Conservation (phyloP, 73 alveolate genomes). For the Effrenium voratum region DNA sequence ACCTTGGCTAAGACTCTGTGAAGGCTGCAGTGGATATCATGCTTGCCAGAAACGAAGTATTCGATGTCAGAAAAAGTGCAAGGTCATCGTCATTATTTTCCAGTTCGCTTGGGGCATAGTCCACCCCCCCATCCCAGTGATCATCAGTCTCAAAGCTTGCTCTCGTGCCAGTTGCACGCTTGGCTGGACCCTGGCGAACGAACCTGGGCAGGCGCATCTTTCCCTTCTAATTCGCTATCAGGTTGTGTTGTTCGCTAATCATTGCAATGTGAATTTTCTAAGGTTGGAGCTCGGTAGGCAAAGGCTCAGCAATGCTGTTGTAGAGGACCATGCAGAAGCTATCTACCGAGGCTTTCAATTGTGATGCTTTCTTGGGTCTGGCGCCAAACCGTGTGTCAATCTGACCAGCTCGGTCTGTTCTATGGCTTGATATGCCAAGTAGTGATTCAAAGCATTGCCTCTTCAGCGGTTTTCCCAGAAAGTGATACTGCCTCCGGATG, state of each 20-base stretch:
- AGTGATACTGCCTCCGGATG: too few species aligned
- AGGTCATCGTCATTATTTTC: not conserved
- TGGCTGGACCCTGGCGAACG: not conserved
- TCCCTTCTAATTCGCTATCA: not conserved
- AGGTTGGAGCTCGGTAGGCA: not conserved
- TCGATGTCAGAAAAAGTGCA: not conserved
- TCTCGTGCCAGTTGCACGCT: not conserved
- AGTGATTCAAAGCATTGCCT: too few species aligned
- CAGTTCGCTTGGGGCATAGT: not conserved
- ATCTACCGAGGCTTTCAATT: constrained; percentile 10
- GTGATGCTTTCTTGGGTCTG: not conserved
- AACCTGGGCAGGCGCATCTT: not conserved
- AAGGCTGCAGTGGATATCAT: constrained; percentile 14
- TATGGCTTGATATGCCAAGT: too few species aligned
- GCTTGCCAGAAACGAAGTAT: not conserved
- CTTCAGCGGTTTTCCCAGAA: too few species aligned
- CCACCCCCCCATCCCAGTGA: not conserved
- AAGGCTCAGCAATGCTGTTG: constrained; percentile 27
- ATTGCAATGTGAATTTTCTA: too few species aligned
- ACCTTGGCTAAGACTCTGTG: not conserved
- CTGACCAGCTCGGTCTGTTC: too few species aligned
- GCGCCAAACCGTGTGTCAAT: too few species aligned
- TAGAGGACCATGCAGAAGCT: constrained; percentile 8
- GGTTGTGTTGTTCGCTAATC: too few species aligned
- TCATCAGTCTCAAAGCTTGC: not conserved